These are phyloP conservation scores for Wickerhamiella alocasiicola DNA, from an alignment of 805 yeast species.

Conservation along the genomic window DNA sequence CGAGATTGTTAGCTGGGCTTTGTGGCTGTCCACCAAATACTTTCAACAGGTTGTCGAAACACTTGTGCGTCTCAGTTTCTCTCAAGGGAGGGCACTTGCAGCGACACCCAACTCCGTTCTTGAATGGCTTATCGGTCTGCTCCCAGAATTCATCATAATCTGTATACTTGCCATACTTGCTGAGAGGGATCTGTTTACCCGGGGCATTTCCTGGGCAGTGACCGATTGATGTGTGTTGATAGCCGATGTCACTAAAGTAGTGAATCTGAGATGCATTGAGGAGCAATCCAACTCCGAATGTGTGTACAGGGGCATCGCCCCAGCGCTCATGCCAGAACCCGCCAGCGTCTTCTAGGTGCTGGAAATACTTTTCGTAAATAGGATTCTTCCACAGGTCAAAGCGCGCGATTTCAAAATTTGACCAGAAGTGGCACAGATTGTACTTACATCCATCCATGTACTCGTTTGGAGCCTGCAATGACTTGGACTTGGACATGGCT, in stretches of 20 bases:
- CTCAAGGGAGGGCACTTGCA: conserved; percentile 44
- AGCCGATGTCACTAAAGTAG: conserved; percentile 88
- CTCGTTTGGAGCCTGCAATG: conserved; percentile 5
- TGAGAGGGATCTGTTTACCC: conserved; percentile 32
- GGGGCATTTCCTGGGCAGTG: conserved; percentile 74
- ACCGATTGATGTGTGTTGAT: conserved; percentile 49
- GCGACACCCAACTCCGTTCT: conserved; percentile 65
- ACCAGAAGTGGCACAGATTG: conserved; percentile 82
- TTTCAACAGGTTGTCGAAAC: conserved; percentile 5
- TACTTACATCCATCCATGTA: conserved; percentile 54
- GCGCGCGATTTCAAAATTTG: conserved; percentile 84
- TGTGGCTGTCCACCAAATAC: conserved; percentile 2
- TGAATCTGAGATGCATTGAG: conserved; percentile 61
- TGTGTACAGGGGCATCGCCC: conserved; percentile 97
- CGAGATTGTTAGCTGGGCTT: neutral
- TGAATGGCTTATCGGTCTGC: conserved; percentile 28
- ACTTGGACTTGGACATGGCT: neutral
- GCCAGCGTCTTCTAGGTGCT: conserved; percentile 53
- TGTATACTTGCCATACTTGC: conserved; percentile 28
- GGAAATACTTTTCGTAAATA: conserved; percentile 53
- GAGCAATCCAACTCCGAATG: conserved; percentile 71
- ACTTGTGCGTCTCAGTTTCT: conserved; percentile 6
- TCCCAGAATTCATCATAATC: conserved; percentile 31
- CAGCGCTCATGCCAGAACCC: conserved; percentile 88
- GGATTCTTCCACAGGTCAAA: conserved; percentile 60